A percentile compares a stretch with the other conserved stretches of the same genome.
Conservation (phyloP, 345 rosid species). For the Orychophragmus violaceus region DNA sequence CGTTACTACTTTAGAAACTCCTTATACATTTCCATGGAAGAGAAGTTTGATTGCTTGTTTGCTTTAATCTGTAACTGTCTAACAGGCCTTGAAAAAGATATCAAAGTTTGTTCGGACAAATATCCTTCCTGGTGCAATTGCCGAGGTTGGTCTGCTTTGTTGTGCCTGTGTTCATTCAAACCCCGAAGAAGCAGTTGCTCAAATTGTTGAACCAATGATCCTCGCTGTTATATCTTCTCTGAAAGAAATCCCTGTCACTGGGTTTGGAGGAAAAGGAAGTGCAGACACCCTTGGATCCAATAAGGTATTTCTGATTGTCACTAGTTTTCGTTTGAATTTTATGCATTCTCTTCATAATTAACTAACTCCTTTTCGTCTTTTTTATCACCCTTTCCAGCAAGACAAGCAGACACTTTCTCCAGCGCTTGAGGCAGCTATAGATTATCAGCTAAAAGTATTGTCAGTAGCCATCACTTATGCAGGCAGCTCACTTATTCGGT, state of each 20-base stretch:
- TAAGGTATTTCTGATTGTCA: slow-evolving; percentile 49
- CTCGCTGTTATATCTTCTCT: slow-evolving; percentile 73
- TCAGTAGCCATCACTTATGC: slow-evolving; percentile 88
- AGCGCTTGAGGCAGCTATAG: slow-evolving; percentile 90
- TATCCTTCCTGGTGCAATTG: slow-evolving; percentile 98
- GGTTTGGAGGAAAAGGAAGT: slow-evolving; percentile 78
- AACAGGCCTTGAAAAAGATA: slow-evolving; percentile 91
- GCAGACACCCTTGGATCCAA: slow-evolving; percentile 41
- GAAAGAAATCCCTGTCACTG: slow-evolving; percentile 80
- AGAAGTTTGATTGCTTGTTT: slow-evolving; percentile 10
- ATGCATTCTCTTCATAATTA: slow-evolving; percentile 4
- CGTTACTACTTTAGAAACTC: slow-evolving; percentile 3
- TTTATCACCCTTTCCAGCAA: slow-evolving; percentile 30
- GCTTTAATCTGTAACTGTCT: slow-evolving; percentile 36
- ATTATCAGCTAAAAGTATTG: slow-evolving; percentile 82
- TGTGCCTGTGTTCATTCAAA: slow-evolving; percentile 94
- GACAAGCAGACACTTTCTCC: slow-evolving; percentile 80
- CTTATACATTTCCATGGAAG: neutral
- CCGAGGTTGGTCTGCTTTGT: slow-evolving; percentile 97
- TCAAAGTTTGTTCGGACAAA: slow-evolving; percentile 86
- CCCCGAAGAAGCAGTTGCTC: slow-evolving; percentile 85
- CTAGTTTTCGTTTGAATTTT: slow-evolving; percentile 20
- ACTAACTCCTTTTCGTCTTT: neutral
- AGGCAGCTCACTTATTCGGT: slow-evolving; percentile 76
- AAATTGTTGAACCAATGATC: slow-evolving; percentile 84